These are phyloP conservation scores for Cenchrus fungigraminus DNA, from an alignment of 176 grass and related monocot genomes.

Conservation along the genomic window DNA sequence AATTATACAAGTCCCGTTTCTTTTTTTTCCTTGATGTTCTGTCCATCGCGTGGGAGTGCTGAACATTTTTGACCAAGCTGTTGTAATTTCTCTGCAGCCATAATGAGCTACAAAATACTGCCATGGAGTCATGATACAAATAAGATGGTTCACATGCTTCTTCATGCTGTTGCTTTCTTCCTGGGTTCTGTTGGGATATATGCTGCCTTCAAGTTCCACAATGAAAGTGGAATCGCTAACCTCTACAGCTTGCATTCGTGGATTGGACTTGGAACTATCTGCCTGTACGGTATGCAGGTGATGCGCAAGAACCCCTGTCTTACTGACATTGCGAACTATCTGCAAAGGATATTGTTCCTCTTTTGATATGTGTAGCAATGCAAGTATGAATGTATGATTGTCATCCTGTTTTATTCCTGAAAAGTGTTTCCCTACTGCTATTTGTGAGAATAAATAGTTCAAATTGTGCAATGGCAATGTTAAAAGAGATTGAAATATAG, in stretches of 20 bases:
- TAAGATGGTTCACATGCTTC: constrained; percentile 69
- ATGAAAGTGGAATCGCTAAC: constrained; percentile 77
- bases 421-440: background rate
- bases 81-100: constrained; percentile 61
- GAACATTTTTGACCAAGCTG: constrained; percentile 13
- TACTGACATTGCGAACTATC: constrained; percentile 4
- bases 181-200: constrained; percentile 72
- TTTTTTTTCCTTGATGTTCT: constrained; percentile 17
- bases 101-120: constrained; percentile 78
- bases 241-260: constrained; percentile 94
- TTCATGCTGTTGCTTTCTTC: constrained; percentile 67
- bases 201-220: constrained; percentile 84
- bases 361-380: background rate
- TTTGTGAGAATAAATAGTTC: background rate
- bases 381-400: background rate
- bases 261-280: constrained; percentile 78
- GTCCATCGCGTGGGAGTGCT: background rate
- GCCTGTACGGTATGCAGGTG: constrained; percentile 80
- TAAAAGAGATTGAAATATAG: background rate
- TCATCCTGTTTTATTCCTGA: background rate
- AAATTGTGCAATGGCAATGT: background rate
- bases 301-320: background rate
- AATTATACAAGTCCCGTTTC: background rate
- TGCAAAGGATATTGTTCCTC: background rate
- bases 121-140: constrained; percentile 75